phyloP scores from a whole-genome alignment of 352 stramenopile species.

The Phytopythium mirpurense region DNA sequence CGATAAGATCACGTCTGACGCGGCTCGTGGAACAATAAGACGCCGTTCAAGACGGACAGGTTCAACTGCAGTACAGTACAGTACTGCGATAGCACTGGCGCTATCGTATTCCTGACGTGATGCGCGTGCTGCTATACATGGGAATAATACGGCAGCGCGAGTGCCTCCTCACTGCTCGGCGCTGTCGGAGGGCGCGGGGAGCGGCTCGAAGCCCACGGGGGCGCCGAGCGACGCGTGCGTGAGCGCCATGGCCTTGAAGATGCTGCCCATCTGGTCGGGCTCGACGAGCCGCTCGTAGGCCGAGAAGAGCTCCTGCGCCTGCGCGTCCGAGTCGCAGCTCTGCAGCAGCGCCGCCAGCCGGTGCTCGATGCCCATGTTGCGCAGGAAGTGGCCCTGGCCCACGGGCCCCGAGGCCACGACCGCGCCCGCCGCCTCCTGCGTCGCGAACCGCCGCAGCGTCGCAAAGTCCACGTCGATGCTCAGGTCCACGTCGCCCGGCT shows the following conservation, averaged over 20 bases:
- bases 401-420: slow-evolving; percentile 86
- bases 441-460: slow-evolving; percentile 68
- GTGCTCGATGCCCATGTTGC: slow-evolving; percentile 93
- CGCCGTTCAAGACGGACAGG: too few species aligned
- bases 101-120: too few species aligned
- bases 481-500: slow-evolving; percentile 91
- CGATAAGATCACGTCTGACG: too few species aligned
- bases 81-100: too few species aligned
- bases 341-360: slow-evolving; percentile 89
- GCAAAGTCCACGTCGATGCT: slow-evolving; percentile 89
- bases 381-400: slow-evolving; percentile 90
- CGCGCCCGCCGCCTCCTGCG: slow-evolving; percentile 20
- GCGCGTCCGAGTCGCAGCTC: slow-evolving; percentile 72
- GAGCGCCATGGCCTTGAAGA: slow-evolving; percentile 94
- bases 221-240: slow-evolving; percentile 47
- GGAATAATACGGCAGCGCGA: too few species aligned
- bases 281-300: slow-evolving; percentile 91
- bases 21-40: too few species aligned
- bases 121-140: too few species aligned
- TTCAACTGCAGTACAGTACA: too few species aligned
- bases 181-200: too few species aligned
- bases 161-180: too few species aligned
- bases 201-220: slow-evolving; percentile 59
- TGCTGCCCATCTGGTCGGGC: slow-evolving; percentile 90
- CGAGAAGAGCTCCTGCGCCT: slow-evolving; percentile 88